These are phyloP conservation scores for Lichenothelia convexa DNA, from an alignment of 495 filamentous ascomycete species.

Conservation along the genomic window DNA sequence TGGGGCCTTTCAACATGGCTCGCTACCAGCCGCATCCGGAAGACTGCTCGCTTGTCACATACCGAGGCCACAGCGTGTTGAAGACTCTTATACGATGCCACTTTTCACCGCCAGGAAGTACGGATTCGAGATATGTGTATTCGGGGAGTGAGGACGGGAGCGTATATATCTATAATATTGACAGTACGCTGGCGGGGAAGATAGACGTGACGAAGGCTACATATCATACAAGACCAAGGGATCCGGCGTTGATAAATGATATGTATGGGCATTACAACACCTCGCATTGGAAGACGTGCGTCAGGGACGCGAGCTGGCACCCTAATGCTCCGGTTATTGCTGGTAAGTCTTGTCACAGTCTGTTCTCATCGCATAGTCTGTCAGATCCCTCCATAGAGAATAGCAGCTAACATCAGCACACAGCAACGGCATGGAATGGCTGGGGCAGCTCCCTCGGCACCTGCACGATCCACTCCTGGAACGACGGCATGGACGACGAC, in stretches of 20 bases:
- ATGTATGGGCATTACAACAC: constrained; percentile 18
- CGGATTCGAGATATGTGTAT: constrained; percentile 85
- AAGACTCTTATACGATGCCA: constrained; percentile 88
- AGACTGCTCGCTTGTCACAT: constrained; percentile 87
- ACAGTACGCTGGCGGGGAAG: constrained; percentile 65
- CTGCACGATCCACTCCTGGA: constrained; percentile 60
- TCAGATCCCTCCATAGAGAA: not conserved
- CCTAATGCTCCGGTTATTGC: constrained; percentile 76
- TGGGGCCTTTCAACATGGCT: constrained; percentile 46
- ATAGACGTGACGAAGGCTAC: constrained; percentile 64
- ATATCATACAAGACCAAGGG: constrained; percentile 34
- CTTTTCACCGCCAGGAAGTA: constrained; percentile 78
- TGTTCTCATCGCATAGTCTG: not conserved
- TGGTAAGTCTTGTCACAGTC: constrained; percentile 36
- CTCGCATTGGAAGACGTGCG: constrained; percentile 52
- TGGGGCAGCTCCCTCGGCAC: constrained; percentile 51
- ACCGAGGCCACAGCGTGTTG: constrained; percentile 71
- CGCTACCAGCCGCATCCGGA: constrained; percentile 58
- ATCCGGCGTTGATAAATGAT: constrained; percentile 18
- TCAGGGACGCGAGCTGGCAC: constrained; percentile 92
- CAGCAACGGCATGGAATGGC: constrained; percentile 68
- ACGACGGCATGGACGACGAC: constrained; percentile 41
- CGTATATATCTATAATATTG: constrained; percentile 84
- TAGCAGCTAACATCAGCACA: not conserved
- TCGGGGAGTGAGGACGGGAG: constrained; percentile 73